Percentiles rank a stretch among this genome's conserved stretches.
Conservation (phyloP, 176 grass and related monocot species). For the Lolium perenne region DNA sequence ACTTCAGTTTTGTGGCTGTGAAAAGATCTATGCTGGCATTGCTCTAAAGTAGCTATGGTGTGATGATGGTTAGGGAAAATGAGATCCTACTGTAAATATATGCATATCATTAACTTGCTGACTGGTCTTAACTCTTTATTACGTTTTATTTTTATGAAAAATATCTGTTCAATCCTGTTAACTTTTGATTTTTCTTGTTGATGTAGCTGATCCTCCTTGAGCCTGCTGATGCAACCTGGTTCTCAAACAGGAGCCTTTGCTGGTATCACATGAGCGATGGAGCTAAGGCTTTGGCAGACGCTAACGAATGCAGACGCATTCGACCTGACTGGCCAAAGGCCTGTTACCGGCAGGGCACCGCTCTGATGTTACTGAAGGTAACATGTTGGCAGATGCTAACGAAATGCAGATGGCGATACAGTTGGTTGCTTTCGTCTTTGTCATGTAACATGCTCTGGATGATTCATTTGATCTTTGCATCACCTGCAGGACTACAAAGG, state of each 20-base stretch:
- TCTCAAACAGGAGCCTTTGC: conserved; percentile 1
- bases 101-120: not conserved
- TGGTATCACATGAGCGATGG: not conserved
- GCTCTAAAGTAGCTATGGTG: not conserved
- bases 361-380: conserved; percentile 3
- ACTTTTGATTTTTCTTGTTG: not conserved
- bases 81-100: not conserved
- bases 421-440: not conserved
- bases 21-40: not conserved
- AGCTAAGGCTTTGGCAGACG: not conserved
- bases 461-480: not conserved
- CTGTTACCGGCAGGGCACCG: not conserved
- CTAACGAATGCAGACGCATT: not conserved
- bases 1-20: not conserved
- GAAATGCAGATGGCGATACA: too few relatives aligned
- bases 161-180: not conserved
- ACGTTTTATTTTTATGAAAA: not conserved
- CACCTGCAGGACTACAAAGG: conserved; percentile 17
- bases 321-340: not conserved
- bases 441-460: not conserved
- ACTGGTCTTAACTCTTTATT: not conserved
- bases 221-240: conserved; percentile 14
- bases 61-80: not conserved
- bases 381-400: not conserved
- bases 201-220: not conserved